Conservation (phyloP, 225 moss, liverwort and hornwort genomes). For the Rhytidiadelphus loreus region DNA sequence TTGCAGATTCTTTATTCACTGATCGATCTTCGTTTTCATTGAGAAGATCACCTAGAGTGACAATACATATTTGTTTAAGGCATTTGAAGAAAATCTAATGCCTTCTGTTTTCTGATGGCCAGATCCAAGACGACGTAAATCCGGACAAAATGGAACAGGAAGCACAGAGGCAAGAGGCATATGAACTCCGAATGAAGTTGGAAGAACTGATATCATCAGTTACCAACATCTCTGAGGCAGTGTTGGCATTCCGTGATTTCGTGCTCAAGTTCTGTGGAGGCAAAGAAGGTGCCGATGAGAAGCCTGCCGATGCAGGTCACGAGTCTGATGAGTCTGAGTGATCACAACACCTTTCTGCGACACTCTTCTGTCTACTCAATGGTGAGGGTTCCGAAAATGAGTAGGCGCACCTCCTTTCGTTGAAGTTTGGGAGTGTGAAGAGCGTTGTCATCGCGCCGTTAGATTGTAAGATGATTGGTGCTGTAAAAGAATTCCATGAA, state of each 20-base stretch:
- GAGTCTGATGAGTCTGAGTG: conserved; percentile 33
- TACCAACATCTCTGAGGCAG: conserved; percentile 35
- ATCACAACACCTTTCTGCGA: background rate
- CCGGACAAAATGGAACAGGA: conserved; percentile 53
- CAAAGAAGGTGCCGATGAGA: conserved; percentile 22
- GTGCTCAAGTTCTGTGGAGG: conserved; percentile 78
- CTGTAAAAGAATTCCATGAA: background rate
- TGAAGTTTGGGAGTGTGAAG: background rate
- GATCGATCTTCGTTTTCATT: background rate
- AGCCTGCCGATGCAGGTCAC: background rate
- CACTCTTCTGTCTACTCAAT: background rate
- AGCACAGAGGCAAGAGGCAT: conserved; percentile 49
- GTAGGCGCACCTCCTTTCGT: background rate
- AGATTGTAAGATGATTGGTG: background rate
- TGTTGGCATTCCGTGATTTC: conserved; percentile 54
- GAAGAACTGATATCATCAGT: conserved; percentile 37
- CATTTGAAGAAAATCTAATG: background rate
- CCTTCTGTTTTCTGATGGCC: background rate
- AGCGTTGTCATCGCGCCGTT: background rate
- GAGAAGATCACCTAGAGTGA: background rate
- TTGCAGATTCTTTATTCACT: background rate
- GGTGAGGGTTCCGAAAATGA: background rate
- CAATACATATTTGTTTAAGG: background rate
- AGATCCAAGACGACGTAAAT: conserved; percentile 87
- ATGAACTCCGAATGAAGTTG: conserved; percentile 50